phyloP scores from a whole-genome alignment of 768 basidiomycete genomes.

The Tylopilus felleus region DNA sequence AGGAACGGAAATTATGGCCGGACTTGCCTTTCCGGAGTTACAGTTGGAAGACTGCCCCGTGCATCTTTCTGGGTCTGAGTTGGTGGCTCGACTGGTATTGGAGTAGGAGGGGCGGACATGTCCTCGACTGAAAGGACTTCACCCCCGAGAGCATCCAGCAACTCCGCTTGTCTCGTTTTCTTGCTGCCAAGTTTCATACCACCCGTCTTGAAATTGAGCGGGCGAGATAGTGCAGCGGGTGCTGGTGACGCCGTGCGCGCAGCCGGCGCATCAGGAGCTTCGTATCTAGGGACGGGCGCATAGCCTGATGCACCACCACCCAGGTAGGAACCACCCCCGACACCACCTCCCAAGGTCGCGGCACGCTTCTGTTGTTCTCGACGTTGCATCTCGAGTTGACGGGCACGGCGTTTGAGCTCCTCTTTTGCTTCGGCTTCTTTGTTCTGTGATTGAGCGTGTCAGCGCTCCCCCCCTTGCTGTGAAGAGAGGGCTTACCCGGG shows the following conservation, averaged over 20 bases:
- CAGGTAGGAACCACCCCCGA: slow-evolving; percentile 54
- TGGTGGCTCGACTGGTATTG: slow-evolving; percentile 46
- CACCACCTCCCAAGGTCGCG: slow-evolving; percentile 41
- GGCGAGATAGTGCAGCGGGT: slow-evolving; percentile 48
- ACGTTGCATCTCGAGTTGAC: slow-evolving; percentile 97
- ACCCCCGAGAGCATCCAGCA: slow-evolving; percentile 84
- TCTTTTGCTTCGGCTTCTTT: slow-evolving; percentile 99
- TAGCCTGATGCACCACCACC: slow-evolving; percentile 72
- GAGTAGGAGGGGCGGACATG: slow-evolving; percentile 49
- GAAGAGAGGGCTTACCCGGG: slow-evolving; percentile 55
- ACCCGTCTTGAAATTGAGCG: slow-evolving; percentile 85
- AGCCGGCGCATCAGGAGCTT: slow-evolving; percentile 54
- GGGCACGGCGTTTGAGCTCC: slow-evolving; percentile 95
- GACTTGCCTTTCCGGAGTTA: slow-evolving; percentile 70
- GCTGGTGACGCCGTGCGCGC: slow-evolving; percentile 40
- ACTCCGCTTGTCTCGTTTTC: slow-evolving; percentile 84
- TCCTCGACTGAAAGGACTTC: slow-evolving; percentile 59
- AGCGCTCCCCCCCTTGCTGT: not conserved
- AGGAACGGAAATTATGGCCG: not conserved
- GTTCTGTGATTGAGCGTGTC: slow-evolving; percentile 51
- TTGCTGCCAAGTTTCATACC: slow-evolving; percentile 98
- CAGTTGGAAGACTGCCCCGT: slow-evolving; percentile 67
- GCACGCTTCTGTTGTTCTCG: slow-evolving; percentile 87
- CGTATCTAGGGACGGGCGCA: slow-evolving; percentile 66
- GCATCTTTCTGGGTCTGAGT: slow-evolving; percentile 42